Percentiles rank a stretch among this genome's conserved stretches.
Conservation (phyloP, 352 stramenopile genomes). For the Peronospora destructor region DNA sequence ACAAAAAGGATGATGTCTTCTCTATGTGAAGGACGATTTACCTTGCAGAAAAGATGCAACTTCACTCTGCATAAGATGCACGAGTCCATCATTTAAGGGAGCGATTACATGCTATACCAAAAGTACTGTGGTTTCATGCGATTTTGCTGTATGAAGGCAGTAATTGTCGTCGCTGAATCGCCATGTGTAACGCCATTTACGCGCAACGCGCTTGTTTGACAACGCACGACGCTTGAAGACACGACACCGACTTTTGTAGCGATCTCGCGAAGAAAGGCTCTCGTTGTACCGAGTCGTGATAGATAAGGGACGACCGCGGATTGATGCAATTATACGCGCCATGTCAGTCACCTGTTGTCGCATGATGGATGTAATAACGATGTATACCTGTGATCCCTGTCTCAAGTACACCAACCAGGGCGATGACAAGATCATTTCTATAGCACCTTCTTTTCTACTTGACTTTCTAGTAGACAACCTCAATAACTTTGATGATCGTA, state of each 20-base stretch:
- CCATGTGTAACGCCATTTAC: conserved; percentile 15
- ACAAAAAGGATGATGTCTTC: background rate
- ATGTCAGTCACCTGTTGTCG: background rate
- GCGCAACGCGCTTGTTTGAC: background rate
- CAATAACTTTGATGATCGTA: no score
- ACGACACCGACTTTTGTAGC: conserved; percentile 1
- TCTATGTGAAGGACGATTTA: background rate
- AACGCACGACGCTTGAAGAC: background rate
- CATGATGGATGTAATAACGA: background rate
- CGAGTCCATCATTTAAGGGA: no score
- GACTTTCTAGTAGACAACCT: no score
- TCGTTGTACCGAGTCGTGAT: background rate
- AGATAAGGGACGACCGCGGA: conserved; percentile 8
- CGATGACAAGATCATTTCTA: no score
- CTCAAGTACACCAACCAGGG: background rate
- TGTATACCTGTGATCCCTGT: background rate
- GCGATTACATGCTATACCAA: no score
- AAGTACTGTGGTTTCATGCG: background rate
- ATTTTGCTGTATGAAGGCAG: conserved; percentile 6
- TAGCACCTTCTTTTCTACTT: no score
- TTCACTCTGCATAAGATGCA: background rate
- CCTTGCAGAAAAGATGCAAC: background rate
- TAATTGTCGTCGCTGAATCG: no score
- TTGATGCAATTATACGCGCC: conserved; percentile 12
- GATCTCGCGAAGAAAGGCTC: conserved; percentile 15